Conservation (phyloP, 2,329 filamentous ascomycete species). For the Microcyclosporella mali region DNA sequence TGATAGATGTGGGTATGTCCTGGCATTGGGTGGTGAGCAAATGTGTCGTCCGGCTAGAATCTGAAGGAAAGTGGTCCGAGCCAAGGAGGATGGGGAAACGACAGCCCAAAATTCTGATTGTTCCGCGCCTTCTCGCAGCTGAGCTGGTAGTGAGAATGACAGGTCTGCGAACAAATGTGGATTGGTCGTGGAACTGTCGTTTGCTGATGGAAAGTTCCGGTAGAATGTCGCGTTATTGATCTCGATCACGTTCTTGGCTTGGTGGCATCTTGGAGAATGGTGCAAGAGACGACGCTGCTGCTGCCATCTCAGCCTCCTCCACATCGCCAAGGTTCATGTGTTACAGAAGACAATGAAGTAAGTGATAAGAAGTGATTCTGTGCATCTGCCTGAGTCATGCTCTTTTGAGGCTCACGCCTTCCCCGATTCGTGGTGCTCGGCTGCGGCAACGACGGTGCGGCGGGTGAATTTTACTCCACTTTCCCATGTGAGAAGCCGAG, state of each 20-base stretch:
- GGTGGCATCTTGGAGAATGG: neutral
- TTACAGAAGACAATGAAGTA: too few relatives aligned
- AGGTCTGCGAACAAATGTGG: constrained; percentile 56
- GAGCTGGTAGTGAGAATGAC: constrained; percentile 61
- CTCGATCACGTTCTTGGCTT: constrained; percentile 42
- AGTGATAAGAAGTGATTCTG: too few relatives aligned
- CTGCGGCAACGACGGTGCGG: too few relatives aligned
- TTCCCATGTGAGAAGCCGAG: too few relatives aligned
- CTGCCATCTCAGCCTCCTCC: constrained; percentile 1
- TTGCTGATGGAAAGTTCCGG: constrained; percentile 58
- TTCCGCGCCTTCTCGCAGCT: constrained; percentile 1
- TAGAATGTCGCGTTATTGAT: constrained; percentile 82
- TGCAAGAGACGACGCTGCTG: constrained; percentile 16
- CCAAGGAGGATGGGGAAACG: constrained; percentile 69
- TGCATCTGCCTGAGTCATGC: too few relatives aligned
- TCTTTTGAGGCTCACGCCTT: too few relatives aligned
- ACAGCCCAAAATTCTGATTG: constrained; percentile 68
- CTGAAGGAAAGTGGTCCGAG: constrained; percentile 77
- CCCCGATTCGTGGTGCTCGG: too few relatives aligned
- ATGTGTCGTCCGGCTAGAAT: constrained; percentile 70
- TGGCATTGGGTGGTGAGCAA: constrained; percentile 66
- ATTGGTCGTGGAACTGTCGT: constrained; percentile 34
- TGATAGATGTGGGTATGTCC: constrained; percentile 72
- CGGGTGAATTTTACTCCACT: too few relatives aligned
- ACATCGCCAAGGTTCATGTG: constrained; percentile 1